Evolutionary conservation across 768 basidiomycete genomes (phyloP).

Genomic region (Leccinum arenicola): DNA sequence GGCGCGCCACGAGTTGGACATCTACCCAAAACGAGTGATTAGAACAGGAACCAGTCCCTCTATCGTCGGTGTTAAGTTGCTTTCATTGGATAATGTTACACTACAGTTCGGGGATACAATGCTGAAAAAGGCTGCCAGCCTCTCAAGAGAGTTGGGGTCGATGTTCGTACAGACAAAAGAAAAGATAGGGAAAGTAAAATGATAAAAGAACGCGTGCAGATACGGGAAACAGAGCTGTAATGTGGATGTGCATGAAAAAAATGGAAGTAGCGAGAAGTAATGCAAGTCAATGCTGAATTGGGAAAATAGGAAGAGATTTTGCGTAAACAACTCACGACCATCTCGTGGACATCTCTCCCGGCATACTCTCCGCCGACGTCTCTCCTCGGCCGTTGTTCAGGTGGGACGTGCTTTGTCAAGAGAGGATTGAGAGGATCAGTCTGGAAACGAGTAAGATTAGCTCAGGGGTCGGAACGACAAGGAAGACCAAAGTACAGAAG

Average conservation of each 20-base stretch:
- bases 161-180: slow-evolving; percentile 25
- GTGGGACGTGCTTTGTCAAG: slow-evolving; percentile 80
- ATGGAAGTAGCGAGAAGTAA: slow-evolving; percentile 4
- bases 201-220: slow-evolving; percentile 20
- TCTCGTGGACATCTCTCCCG: slow-evolving; percentile 66
- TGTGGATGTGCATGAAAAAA: slow-evolving; percentile 14
- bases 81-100: slow-evolving; percentile 18
- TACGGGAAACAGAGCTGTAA: slow-evolving; percentile 21
- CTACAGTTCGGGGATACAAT: slow-evolving; percentile 23
- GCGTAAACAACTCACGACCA: slow-evolving; percentile 61
- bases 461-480: background rate
- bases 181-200: slow-evolving; percentile 15
- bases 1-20: slow-evolving; percentile 87
- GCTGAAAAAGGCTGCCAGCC: slow-evolving; percentile 14
- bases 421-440: slow-evolving; percentile 82
- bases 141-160: slow-evolving; percentile 1
- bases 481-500: slow-evolving; percentile 2
- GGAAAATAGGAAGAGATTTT: slow-evolving; percentile 12
- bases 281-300: slow-evolving; percentile 5
- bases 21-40: slow-evolving; percentile 40
- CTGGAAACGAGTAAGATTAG: slow-evolving; percentile 36
- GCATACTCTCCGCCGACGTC: slow-evolving; percentile 76
- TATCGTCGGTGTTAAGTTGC: background rate
- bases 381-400: slow-evolving; percentile 69
- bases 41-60: slow-evolving; percentile 10